Conservation (phyloP, 176 grass and related monocot species). For the Ampelocalamus luodianensis region DNA sequence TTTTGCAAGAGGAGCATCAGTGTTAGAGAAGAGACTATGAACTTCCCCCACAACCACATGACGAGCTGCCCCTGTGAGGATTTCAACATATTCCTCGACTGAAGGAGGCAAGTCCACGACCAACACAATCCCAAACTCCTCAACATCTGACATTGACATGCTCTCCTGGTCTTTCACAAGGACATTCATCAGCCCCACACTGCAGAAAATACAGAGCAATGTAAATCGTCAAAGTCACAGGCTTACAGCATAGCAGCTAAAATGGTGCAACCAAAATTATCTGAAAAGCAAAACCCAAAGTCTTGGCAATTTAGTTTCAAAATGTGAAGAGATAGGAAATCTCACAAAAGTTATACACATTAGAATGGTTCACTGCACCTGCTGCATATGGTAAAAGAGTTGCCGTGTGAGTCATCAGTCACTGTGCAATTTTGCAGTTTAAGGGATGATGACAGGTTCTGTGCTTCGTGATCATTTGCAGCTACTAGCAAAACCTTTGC, state of each 20-base stretch:
- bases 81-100: constrained; percentile 60
- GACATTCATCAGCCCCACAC: constrained; percentile 62
- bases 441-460: constrained; percentile 44
- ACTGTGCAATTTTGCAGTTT: constrained; percentile 55
- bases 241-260: not conserved
- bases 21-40: constrained; percentile 58
- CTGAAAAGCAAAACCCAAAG: not conserved
- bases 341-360: not conserved
- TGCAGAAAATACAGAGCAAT: constrained; percentile 42
- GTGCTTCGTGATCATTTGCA: constrained; percentile 37
- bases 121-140: constrained; percentile 63
- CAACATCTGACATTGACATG: constrained; percentile 39
- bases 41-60: constrained; percentile 42
- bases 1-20: constrained; percentile 58
- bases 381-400: constrained; percentile 63
- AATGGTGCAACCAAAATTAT: not conserved
- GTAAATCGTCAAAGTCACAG: constrained; percentile 1
- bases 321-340: not conserved
- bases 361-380: constrained; percentile 43
- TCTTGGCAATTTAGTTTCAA: not conserved
- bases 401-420: constrained; percentile 31
- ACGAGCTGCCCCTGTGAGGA: constrained; percentile 50
- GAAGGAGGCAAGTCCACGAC: constrained; percentile 64
- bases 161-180: constrained; percentile 60
- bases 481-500: constrained; percentile 69